Percentiles rank a stretch among this genome's conserved stretches.
Evolutionary conservation across 257 asterid species (phyloP).

Genomic region (Scutellaria baicalensis): DNA sequence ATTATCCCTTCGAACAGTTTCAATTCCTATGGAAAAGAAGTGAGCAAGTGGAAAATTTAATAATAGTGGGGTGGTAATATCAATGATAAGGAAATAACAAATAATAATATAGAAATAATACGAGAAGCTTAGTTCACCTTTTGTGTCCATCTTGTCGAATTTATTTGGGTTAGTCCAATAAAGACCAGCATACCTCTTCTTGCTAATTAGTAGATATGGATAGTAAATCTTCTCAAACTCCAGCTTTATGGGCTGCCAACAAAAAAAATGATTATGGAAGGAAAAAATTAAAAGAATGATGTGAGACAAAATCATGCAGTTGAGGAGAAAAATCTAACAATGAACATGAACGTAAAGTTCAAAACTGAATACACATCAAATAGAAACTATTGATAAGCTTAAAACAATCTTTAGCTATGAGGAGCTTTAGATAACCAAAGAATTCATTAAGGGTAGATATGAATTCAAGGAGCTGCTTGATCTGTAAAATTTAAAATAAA

Average conservation of each 20-base stretch:
- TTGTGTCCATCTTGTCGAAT: slow-evolving; percentile 95
- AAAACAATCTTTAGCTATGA: neutral
- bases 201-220: slow-evolving; percentile 91
- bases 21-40: slow-evolving; percentile 60
- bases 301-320: neutral
- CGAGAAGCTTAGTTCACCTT: slow-evolving; percentile 55
- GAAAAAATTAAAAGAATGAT: neutral
- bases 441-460: neutral
- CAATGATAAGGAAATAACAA: slow-evolving; percentile 11
- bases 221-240: slow-evolving; percentile 97
- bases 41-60: neutral
- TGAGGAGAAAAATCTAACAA: neutral
- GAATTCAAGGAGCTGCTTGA: neutral
- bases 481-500: neutral
- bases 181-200: slow-evolving; percentile 99
- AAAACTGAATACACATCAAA: slow-evolving; percentile 1
- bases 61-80: neutral
- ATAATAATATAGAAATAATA: slow-evolving; percentile 8
- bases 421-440: neutral
- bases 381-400: neutral
- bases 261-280: slow-evolving; percentile 1
- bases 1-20: slow-evolving; percentile 95
- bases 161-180: slow-evolving; percentile 92
- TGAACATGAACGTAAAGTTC: neutral
- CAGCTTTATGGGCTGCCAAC: slow-evolving; percentile 79